These are phyloP conservation scores for Aspergillus neotritici DNA, from an alignment of 2,329 filamentous ascomycete species.

Conservation along the genomic window DNA sequence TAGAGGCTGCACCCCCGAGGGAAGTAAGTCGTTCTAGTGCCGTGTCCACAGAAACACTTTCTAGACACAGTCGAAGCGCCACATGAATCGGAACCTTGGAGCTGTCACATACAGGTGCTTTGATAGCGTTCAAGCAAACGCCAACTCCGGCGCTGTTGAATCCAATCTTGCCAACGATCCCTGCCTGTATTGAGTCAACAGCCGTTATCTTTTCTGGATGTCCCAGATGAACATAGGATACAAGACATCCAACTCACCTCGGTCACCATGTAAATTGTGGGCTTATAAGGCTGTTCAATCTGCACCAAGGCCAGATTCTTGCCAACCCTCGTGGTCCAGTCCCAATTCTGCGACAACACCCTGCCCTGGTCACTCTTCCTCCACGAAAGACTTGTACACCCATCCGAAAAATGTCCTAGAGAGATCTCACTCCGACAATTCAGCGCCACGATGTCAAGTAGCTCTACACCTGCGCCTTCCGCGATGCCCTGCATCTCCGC, in stretches of 20 bases:
- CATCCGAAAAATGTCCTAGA: constrained; percentile 53
- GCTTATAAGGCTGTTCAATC: constrained; percentile 42
- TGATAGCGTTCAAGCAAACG: constrained; percentile 57
- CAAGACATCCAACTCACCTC: constrained; percentile 30
- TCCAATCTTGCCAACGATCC: constrained; percentile 61
- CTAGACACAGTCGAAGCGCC: constrained; percentile 52
- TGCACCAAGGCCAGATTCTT: constrained; percentile 48
- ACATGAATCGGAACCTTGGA: constrained; percentile 56
- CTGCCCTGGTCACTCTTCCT: constrained; percentile 31
- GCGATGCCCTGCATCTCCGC: constrained; percentile 51
- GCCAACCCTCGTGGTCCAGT: constrained; percentile 51
- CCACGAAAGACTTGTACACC: constrained; percentile 54
- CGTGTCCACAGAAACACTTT: constrained; percentile 44
- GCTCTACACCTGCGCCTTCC: constrained; percentile 44
- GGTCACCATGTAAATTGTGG: constrained; percentile 51
- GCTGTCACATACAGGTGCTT: constrained; percentile 50
- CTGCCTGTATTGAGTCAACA: constrained; percentile 31
- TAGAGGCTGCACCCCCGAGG: constrained; percentile 49
- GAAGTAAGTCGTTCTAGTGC: constrained; percentile 43
- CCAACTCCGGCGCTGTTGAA: constrained; percentile 56
- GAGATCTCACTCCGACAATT: constrained; percentile 58
- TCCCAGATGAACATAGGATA: not conserved
- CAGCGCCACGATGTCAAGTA: constrained; percentile 52
- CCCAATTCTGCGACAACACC: constrained; percentile 54
- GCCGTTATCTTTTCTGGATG: not conserved